These are phyloP conservation scores for Fragilaria crotonensis DNA, from an alignment of 108 stramenopile species.

Conservation along the genomic window DNA sequence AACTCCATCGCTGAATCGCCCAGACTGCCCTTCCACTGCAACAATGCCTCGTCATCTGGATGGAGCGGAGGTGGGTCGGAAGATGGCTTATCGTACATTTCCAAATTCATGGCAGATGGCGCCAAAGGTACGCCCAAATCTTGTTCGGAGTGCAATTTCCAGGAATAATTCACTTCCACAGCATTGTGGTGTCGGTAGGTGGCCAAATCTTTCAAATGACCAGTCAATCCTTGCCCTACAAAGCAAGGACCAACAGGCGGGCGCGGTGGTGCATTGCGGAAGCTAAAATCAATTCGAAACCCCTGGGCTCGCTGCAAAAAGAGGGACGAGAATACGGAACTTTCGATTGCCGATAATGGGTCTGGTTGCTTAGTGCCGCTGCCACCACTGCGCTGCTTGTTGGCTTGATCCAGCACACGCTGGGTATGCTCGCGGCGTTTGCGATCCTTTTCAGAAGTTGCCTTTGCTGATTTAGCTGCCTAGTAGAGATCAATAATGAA, in stretches of 20 bases:
- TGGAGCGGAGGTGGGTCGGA: constrained; percentile 22
- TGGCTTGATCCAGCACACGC: constrained; percentile 32
- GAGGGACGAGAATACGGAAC: constrained; percentile 47
- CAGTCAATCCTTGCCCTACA: constrained; percentile 70
- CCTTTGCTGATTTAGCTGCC: constrained; percentile 56
- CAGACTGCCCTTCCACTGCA: constrained; percentile 73
- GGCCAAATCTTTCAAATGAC: constrained; percentile 51
- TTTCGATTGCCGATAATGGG: constrained; percentile 5
- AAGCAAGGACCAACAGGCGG: constrained; percentile 86
- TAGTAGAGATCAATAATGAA: constrained; percentile 10
- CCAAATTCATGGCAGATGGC: constrained; percentile 74
- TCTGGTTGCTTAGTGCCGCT: background rate
- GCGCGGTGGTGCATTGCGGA: constrained; percentile 84
- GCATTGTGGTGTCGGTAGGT: constrained; percentile 72
- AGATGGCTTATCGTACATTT: constrained; percentile 33
- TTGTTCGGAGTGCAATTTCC: constrained; percentile 67
- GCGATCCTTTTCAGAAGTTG: constrained; percentile 65
- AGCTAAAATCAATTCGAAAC: constrained; percentile 73
- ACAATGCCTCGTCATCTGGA: constrained; percentile 62
- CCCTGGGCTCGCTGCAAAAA: constrained; percentile 74
- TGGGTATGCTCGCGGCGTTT: constrained; percentile 66
- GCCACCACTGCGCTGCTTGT: constrained; percentile 5
- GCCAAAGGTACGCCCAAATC: constrained; percentile 74
- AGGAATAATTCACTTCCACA: constrained; percentile 69
- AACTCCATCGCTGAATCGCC: constrained; percentile 71